Evolutionary conservation across 371 early-diverging fungal genomes (phyloP), one percentile per base, ranked within the genome.

Genomic region (Mucor saturninus): DNA sequence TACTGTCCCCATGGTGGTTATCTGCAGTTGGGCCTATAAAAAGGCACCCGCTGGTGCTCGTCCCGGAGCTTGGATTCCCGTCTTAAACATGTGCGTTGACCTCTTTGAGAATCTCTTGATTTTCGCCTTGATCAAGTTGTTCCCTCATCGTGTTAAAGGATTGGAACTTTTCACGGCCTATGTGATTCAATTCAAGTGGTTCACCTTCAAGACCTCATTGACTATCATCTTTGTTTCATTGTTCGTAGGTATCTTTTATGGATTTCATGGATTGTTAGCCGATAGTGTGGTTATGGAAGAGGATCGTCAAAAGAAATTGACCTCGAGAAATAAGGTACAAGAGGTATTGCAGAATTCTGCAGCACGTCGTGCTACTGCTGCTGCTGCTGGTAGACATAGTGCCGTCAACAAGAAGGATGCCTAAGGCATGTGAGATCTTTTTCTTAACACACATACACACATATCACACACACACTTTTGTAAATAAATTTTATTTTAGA

Each of bases 271-370:
- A 21, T 31, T 81, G 13, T 65, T 81, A 52, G 71, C 76, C 2
- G 74, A 77, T 30, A 77, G 78, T 57, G 78, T 81, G 0, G 48
- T 77, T 61, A 50, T 81, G 65, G 71, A 75, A 32, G 76, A 73
- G 15, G 81, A 78, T 55, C 62, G 69, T 26, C 55, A 66, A 51
- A 57, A 74, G 21, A 63, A 60, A 29, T 11, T 51, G n/a, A 54
- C 39, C 8, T 74, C 74, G 4, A 64, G 69, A 43, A 64, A 69
- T 1, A 59, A 73, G n/a, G 67, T 78, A 14, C 56, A 75, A 40
- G 67, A 67, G 28, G 75, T 67, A 0, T 52, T 75, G 49, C 21
- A 64, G 30, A 37, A 32, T 45, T 54, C 64, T 1, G 68, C 68
- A 38, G 68, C 68, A 32, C 63, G 68, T 43, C 63, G 56, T 32